These are phyloP conservation scores for Curvularia eragrostidis DNA, from an alignment of 2,329 filamentous ascomycete species.

Conservation along the genomic window DNA sequence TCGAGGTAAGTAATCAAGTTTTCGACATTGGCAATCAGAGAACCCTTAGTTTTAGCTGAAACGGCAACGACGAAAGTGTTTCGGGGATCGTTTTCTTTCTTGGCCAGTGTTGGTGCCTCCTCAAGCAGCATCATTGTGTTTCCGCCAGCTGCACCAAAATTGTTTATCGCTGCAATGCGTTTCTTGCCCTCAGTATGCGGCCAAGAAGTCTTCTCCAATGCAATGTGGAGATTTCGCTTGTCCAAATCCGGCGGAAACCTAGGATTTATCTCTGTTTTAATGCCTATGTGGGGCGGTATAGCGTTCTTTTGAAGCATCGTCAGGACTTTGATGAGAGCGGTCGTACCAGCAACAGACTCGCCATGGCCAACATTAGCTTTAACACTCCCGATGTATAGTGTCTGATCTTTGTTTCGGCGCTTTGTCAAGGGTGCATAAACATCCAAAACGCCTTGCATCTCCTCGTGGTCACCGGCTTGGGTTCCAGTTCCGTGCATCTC, in stretches of 20 bases:
- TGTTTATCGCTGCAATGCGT: too few species aligned
- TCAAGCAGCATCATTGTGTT: too few species aligned
- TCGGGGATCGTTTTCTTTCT: too few species aligned
- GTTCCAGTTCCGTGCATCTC: conserved; percentile 45
- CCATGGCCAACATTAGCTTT: conserved; percentile 46
- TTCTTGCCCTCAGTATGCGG: too few species aligned
- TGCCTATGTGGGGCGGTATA: not conserved
- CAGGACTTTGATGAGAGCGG: conserved; percentile 42
- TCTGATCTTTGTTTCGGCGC: conserved; percentile 1
- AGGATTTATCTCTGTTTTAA: conserved; percentile 6
- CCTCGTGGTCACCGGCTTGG: conserved; percentile 37
- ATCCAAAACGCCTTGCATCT: conserved; percentile 22
- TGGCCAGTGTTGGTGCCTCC: too few species aligned
- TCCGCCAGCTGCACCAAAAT: too few species aligned
- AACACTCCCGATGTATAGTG: conserved; percentile 33
- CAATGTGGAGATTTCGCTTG: too few species aligned
- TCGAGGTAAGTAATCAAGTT: not conserved
- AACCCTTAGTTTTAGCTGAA: not conserved
- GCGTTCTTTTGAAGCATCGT: conserved; percentile 23
- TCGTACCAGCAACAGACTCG: conserved; percentile 42
- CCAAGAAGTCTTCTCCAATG: too few species aligned
- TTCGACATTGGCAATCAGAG: not conserved
- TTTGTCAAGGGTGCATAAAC: conserved; percentile 12
- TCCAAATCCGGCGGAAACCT: not conserved
- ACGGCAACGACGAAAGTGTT: too few species aligned